These are phyloP conservation scores for Chlamydomonas asymmetrica DNA, from an alignment of 139 green algal species.

Conservation along the genomic window DNA sequence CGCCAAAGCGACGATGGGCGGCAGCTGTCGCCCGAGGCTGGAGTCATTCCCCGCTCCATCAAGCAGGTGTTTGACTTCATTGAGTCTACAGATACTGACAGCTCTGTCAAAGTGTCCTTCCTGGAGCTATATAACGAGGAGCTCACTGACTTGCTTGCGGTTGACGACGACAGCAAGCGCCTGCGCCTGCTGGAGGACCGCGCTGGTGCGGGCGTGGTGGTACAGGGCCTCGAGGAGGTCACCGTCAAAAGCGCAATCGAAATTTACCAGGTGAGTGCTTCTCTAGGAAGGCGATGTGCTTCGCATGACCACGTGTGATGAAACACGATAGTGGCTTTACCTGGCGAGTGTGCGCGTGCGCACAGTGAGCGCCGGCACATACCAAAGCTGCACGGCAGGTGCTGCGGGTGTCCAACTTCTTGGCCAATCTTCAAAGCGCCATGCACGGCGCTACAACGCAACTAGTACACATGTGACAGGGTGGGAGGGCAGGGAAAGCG, in stretches of 20 bases:
- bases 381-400: neutral
- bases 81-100: constrained; percentile 69
- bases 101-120: constrained; percentile 81
- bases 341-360: neutral
- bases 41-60: constrained; percentile 94
- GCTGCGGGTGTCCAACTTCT: too few species aligned
- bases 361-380: too few species aligned
- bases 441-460: too few species aligned
- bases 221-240: constrained; percentile 91
- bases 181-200: constrained; percentile 82
- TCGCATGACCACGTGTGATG: too few species aligned
- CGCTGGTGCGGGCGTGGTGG: constrained; percentile 76
- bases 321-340: neutral
- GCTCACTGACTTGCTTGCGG: constrained; percentile 91
- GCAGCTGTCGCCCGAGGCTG: constrained; percentile 69
- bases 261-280: constrained; percentile 75
- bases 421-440: too few species aligned
- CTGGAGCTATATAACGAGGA: constrained; percentile 99
- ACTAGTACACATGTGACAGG: too few species aligned
- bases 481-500: too few species aligned
- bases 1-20: constrained; percentile 59
- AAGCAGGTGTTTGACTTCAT: constrained; percentile 93
- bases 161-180: constrained; percentile 43
- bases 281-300: too few species aligned
- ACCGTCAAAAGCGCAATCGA: constrained; percentile 85